Percentiles rank a stretch among this genome's conserved stretches.
Conservation (phyloP, 192 early-diverging fungal genomes). For the Umbelopsis vinacea region DNA sequence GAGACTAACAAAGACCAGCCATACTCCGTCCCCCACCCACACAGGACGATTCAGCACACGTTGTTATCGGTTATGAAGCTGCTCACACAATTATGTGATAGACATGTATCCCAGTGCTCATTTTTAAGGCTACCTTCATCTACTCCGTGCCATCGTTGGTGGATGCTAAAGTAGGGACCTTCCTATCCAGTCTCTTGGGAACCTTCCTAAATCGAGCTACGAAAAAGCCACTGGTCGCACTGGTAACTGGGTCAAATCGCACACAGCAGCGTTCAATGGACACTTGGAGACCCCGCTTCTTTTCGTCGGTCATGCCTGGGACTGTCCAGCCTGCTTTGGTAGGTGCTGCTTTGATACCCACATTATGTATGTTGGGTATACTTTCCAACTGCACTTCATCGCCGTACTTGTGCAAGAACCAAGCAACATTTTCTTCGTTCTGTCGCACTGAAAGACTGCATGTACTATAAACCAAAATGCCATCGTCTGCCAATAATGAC, state of each 20-base stretch:
- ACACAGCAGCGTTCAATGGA: slow-evolving; percentile 46
- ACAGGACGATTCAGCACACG: too few species aligned
- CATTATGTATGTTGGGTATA: slow-evolving; percentile 45
- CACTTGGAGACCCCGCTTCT: slow-evolving; percentile 26
- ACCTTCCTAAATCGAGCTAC: slow-evolving; percentile 76
- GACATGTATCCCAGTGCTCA: too few species aligned
- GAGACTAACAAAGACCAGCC: too few species aligned
- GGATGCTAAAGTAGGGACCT: too few species aligned
- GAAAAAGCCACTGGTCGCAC: slow-evolving; percentile 79
- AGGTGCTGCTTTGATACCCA: slow-evolving; percentile 38
- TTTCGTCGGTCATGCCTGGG: slow-evolving; percentile 2
- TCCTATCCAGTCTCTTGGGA: neutral
- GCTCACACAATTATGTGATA: too few species aligned
- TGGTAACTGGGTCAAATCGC: slow-evolving; percentile 69
- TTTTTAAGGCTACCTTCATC: too few species aligned
- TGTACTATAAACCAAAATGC: slow-evolving; percentile 88
- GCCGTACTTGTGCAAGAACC: slow-evolving; percentile 65
- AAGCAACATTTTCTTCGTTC: slow-evolving; percentile 85
- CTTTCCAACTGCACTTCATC: slow-evolving; percentile 56
- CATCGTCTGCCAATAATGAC: slow-evolving; percentile 70
- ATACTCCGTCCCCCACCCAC: too few species aligned
- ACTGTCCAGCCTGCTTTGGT: slow-evolving; percentile 26
- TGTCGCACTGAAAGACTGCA: slow-evolving; percentile 78
- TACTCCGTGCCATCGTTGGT: too few species aligned
- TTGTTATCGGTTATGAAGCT: too few species aligned